Evolutionary conservation across 805 yeast genomes (phyloP), one percentile per base, ranked within the genome.

Genomic region (Kluyveromyces siamensis): DNA sequence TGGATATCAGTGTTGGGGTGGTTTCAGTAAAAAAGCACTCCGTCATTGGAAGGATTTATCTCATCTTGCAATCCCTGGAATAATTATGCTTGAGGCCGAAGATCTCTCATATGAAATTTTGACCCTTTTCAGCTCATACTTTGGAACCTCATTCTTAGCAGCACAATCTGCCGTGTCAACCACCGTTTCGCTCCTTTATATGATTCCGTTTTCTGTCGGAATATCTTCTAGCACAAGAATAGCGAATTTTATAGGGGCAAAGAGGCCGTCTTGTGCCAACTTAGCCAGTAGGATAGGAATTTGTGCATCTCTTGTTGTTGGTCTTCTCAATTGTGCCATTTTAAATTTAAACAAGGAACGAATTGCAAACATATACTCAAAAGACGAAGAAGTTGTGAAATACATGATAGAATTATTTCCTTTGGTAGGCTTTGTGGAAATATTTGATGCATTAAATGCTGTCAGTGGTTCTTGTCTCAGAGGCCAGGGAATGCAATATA

Each of bases 401-500:
- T 62, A 77, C 47, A 77, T 83, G 11, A 72, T 72, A 14, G 58
- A 62, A 11, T 71, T 83, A 5, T 63, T 87, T 41, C 83, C 83
- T 0, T 62, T 84, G 40, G 80, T 83, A 27, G 87, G 88, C 0
- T 45, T 79, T 14, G 78, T 84, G 55, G 95, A 86, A 62, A 60
- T 84, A 35, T 75, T 79, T 48, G 96, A 89, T 60, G 73, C 86
- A 1, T 61, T 81, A 48, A 86, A 84, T 55, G 86, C 87, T 2
- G 78, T 85, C 2, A 75, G 83, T 6, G 93, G 93, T 8, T 90
- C 96, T 2, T 73, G 89, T 39, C 70, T 89, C 49, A 74, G 96
- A 54, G 95, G 96, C 16, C 95, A 87, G 66, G 95, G 96, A 9
- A 75, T 85, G 63, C 96, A 88, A 63, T 74, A 77, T 40, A 72